A percentile compares a stretch with the other conserved stretches of the same genome.
These are phyloP conservation scores for Suhomyces vadensis DNA, from an alignment of 805 yeast genomes.

Conservation along the genomic window DNA sequence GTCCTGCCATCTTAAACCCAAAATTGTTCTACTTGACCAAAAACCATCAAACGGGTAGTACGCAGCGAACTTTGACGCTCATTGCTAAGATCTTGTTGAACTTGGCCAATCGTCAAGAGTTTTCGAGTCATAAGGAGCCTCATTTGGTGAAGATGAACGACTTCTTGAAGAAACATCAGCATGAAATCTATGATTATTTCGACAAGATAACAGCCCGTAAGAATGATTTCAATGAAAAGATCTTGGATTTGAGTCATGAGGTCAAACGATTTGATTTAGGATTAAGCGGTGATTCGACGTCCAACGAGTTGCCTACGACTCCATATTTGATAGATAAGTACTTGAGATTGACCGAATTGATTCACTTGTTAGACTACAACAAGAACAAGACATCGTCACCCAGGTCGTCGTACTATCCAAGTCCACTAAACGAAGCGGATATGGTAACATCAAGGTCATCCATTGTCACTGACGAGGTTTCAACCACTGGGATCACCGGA, in stretches of 20 bases:
- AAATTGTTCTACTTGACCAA: constrained; percentile 73
- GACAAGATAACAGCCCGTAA: constrained; percentile 71
- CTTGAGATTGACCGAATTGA: constrained; percentile 58
- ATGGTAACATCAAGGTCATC: constrained; percentile 13
- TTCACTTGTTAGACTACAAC: constrained; percentile 42
- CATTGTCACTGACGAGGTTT: constrained; percentile 5
- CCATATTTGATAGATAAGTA: constrained; percentile 71
- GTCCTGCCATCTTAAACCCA: constrained; percentile 92
- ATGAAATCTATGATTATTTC: constrained; percentile 65
- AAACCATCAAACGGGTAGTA: constrained; percentile 66
- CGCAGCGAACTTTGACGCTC: constrained; percentile 77
- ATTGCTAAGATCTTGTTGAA: constrained; percentile 79
- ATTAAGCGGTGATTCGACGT: constrained; percentile 48
- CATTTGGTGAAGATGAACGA: constrained; percentile 69
- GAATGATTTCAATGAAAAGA: constrained; percentile 61
- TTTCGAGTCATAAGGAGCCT: constrained; percentile 81
- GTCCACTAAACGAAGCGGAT: constrained; percentile 9
- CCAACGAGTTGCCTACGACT: constrained; percentile 63
- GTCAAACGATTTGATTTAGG: constrained; percentile 58
- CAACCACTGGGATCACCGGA: constrained; percentile 7
- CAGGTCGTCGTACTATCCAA: neutral
- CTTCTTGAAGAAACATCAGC: constrained; percentile 59
- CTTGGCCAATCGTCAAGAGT: constrained; percentile 71
- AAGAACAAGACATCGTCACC: constrained; percentile 9
- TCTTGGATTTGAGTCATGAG: constrained; percentile 55